Evolutionary conservation across 129 eudicot species (phyloP).

Genomic region (Oenanthe sinensis): DNA sequence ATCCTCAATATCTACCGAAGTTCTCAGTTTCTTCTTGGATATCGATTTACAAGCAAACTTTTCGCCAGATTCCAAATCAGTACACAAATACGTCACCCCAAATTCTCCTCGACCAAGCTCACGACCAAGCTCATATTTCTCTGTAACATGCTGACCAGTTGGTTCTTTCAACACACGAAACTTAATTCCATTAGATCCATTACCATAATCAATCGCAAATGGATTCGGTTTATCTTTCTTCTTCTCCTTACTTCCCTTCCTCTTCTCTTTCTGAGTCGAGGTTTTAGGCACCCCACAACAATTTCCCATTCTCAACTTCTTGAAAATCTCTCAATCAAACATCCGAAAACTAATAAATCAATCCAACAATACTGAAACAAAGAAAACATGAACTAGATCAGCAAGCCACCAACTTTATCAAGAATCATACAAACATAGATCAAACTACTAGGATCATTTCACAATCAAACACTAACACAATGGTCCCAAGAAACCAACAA

Average conservation of each 20-base stretch:
- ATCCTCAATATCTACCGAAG: slow-evolving; percentile 73
- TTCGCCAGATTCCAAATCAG: slow-evolving; percentile 45
- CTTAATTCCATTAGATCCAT: slow-evolving; percentile 33
- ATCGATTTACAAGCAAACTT: slow-evolving; percentile 71
- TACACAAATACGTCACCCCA: slow-evolving; percentile 76
- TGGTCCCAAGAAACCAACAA: neutral
- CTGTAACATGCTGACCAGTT: slow-evolving; percentile 43
- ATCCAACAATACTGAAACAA: neutral
- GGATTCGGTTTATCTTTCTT: slow-evolving; percentile 53
- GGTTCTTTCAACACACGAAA: slow-evolving; percentile 50
- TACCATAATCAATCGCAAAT: slow-evolving; percentile 34
- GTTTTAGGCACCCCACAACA: slow-evolving; percentile 48
- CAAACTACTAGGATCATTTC: neutral
- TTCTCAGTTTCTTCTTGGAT: slow-evolving; percentile 68
- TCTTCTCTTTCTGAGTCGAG: slow-evolving; percentile 35
- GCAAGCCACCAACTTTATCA: slow-evolving; percentile 3
- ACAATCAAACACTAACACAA: neutral
- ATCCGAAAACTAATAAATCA: neutral
- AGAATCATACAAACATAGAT: neutral
- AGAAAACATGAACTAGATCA: neutral
- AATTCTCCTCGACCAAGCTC: slow-evolving; percentile 85
- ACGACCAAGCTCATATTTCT: slow-evolving; percentile 47
- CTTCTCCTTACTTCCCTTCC: slow-evolving; percentile 27
- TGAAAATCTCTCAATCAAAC: neutral
- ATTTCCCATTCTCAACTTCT: slow-evolving; percentile 56